These are phyloP conservation scores for Boletus reticuloceps DNA, from an alignment of 768 basidiomycete species.

Conservation along the genomic window DNA sequence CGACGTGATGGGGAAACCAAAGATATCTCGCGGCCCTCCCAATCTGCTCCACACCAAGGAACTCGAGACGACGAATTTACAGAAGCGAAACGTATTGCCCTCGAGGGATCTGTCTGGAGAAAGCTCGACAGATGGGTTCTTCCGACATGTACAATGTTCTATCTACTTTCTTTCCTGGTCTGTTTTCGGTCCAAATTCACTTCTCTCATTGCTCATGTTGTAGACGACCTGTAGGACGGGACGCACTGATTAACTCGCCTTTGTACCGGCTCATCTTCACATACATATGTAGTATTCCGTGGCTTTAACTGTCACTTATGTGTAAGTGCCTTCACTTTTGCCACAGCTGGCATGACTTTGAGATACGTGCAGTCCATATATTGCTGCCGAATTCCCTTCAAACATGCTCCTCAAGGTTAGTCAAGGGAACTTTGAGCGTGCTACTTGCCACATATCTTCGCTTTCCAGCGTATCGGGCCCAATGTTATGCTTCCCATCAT, in stretches of 20 bases:
- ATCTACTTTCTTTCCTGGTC: slow-evolving; percentile 54
- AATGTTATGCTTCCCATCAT: slow-evolving; percentile 61
- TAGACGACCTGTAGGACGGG: slow-evolving; percentile 27
- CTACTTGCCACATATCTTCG: neutral
- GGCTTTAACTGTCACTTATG: slow-evolving; percentile 28
- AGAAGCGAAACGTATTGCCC: slow-evolving; percentile 8
- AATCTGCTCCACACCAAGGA: slow-evolving; percentile 7
- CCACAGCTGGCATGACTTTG: neutral
- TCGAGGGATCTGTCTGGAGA: slow-evolving; percentile 45
- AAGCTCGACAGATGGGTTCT: slow-evolving; percentile 50
- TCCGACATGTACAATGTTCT: slow-evolving; percentile 48
- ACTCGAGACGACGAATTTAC: slow-evolving; percentile 11
- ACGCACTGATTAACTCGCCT: neutral
- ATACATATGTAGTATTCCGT: slow-evolving; percentile 36
- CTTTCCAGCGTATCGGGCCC: slow-evolving; percentile 42
- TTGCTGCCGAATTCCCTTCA: slow-evolving; percentile 57
- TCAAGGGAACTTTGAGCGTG: neutral
- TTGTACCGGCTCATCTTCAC: neutral
- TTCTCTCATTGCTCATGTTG: neutral
- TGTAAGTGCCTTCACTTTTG: slow-evolving; percentile 9
- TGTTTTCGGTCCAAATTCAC: slow-evolving; percentile 13
- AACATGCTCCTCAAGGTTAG: slow-evolving; percentile 53
- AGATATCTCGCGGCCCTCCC: neutral
- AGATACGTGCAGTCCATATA: slow-evolving; percentile 43
- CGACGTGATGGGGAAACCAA: slow-evolving; percentile 3